Base-by-base conservation (phyloP, 768 basidiomycete genomes). In the Phylloporus sp. region DNA sequence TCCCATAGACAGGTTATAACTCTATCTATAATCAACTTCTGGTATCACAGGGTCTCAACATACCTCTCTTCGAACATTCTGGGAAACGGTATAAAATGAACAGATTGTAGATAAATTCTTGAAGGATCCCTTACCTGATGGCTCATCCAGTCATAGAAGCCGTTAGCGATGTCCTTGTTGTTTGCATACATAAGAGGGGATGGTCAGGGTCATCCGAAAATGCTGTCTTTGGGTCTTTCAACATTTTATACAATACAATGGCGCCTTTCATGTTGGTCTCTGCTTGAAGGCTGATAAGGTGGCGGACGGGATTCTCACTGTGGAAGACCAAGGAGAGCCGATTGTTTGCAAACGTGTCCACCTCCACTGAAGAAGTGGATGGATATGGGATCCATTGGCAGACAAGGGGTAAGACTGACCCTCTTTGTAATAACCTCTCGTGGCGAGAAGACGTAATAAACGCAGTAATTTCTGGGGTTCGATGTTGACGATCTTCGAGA, bases 321-420 rank as follows among this genome's bases (percentile, higher is more conserved):
- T 58, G 61, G 4, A 73, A 54, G 35, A 59, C 57, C 10, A 66
- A 38, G n/a, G 69, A 46, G 7, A 73, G 58, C 1, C 69, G 64
- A 39, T 66, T 73, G 56, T 73, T 73, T 20, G 68, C 58, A 47
- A 70, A 74, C 0, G 63, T 63, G 26, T 70, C 58, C 5, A 47
- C 50, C 16, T 60, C 50, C 22, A 73, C 70, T 73, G 42, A 40
- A 42, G 18, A 8, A 10, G 8, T 0, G 13, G 35, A 23, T 50
- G 10, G 46, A 39, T n/a, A n/a, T 20, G 11, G 0, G 12, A 20
- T 47, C 34, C 40, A 28, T 47, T 2, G 35, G 22, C 15, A 6
- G 20, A 42, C 22, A 35, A 39, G 22, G 9, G 5, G 51, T 22
- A 12, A 5, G 48, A 56, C 55, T 40, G 16, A 70, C 69, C 70